Base-by-base conservation (phyloP, 2,329 filamentous ascomycete genomes). In the Diaporthe citriasiana region DNA sequence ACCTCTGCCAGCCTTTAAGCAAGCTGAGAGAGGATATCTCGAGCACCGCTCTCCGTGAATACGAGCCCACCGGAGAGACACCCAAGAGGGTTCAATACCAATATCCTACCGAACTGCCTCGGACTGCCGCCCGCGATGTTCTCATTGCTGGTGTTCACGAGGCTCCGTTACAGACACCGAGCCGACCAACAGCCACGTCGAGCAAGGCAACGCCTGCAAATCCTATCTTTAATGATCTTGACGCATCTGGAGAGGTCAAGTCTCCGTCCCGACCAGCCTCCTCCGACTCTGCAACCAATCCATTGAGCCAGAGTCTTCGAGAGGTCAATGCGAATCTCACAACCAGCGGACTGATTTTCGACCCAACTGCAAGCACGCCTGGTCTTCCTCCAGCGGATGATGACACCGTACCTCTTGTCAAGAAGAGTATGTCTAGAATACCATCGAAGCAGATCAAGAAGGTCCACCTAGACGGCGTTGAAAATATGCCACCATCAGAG, bases 1-100 rank as follows among this genome's bases (percentile, higher is more conserved):
- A 88, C 13, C 82, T 97, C 15, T 91, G 92, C 76, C 88, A 91
- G 77, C 93, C 95, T 10, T 89, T 98, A 8, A 84, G 87, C 35
- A 88, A 91, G 60, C 90, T 99, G 35, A 91, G 94, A 10, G 87
- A 91, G 25, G 89, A 91, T n/a, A 90, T 98, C 60, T 84, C 88
- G 22, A 85, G 83, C 60, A 91, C 92, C 1, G 83, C 87, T 6
- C 87, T 98, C 70, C 88, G 91, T 70, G 95, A 98, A 81, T 98
- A 98, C 82, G 87, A 90, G 50, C 90, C 94, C 0, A 98, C 97
- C 0, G 96, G 97, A 69, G 88, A 93, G 60, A 98, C 97, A 1
- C 97, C 97, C 0, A 91, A 93, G 80, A 97, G 95, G 84, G 86
- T 88, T 40, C 87, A 91, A 70, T 99, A 98, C 83, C 87, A 90